Conservation (phyloP, 306 rosid genomes). For the Cucurbita pepo region DNA sequence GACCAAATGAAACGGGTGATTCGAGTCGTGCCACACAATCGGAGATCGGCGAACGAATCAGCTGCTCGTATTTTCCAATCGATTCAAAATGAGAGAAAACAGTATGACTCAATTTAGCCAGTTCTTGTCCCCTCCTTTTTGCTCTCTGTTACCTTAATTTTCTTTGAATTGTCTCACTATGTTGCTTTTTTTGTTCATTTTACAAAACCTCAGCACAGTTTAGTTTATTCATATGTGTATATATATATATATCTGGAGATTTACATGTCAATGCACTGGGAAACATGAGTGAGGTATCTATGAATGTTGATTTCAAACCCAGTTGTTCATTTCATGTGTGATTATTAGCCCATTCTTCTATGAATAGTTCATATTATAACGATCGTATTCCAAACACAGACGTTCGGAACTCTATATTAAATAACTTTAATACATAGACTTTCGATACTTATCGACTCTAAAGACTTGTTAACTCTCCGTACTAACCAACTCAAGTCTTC, state of each 20-base stretch:
- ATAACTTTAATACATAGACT: too few relatives aligned
- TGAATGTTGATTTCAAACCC: background rate
- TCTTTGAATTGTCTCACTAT: background rate
- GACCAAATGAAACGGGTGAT: slow-evolving; percentile 42
- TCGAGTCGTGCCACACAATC: slow-evolving; percentile 85
- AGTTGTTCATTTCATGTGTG: background rate
- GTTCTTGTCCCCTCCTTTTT: background rate
- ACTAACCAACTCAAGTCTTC: too few relatives aligned
- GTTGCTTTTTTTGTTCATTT: background rate
- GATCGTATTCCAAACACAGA: too few relatives aligned
- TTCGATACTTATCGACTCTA: too few relatives aligned
- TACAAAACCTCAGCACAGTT: slow-evolving; percentile 7
- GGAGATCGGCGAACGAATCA: slow-evolving; percentile 68
- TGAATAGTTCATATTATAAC: too few relatives aligned
- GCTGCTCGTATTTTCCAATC: slow-evolving; percentile 90
- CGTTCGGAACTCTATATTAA: too few relatives aligned
- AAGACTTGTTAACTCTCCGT: too few relatives aligned
- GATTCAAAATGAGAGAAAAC: slow-evolving; percentile 83
- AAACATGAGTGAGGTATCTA: background rate
- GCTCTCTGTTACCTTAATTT: background rate
- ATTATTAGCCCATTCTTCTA: background rate
- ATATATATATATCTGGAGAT: slow-evolving; percentile 10
- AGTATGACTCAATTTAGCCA: slow-evolving; percentile 8
- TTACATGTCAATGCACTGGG: slow-evolving; percentile 16
- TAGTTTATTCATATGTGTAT: slow-evolving; percentile 20